Conservation (phyloP, 2,329 filamentous ascomycete genomes). For the Exophiala aquamarina region DNA sequence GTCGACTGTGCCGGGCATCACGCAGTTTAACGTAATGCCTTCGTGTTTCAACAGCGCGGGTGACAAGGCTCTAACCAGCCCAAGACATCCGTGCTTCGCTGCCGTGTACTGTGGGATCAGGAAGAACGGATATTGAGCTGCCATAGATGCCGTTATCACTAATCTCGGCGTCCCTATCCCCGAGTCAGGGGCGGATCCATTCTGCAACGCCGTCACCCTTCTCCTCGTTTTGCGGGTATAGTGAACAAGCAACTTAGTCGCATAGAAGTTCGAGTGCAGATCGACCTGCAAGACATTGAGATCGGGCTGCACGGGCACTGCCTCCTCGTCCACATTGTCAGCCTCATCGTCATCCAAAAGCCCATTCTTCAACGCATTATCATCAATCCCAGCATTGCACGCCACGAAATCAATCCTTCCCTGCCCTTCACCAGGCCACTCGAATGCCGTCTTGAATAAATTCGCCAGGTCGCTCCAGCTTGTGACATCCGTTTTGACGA, state of each 20-base stretch:
- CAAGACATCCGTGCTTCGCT: conserved; percentile 55
- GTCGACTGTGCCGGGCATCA: conserved; percentile 34
- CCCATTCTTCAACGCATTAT: conserved; percentile 30
- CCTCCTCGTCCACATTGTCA: background rate
- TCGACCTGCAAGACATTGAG: conserved; percentile 35
- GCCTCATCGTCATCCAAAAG: too few species aligned
- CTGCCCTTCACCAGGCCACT: conserved; percentile 30
- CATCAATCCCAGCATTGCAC: conserved; percentile 56
- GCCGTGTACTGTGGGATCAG: conserved; percentile 45
- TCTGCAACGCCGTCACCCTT: background rate
- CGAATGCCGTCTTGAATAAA: conserved; percentile 53
- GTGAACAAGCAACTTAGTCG: conserved; percentile 38
- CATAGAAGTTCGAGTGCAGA: conserved; percentile 34
- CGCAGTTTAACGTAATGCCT: conserved; percentile 35
- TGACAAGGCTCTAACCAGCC: conserved; percentile 33
- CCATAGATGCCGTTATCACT: conserved; percentile 46
- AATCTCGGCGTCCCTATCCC: conserved; percentile 36
- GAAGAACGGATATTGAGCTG: conserved; percentile 40
- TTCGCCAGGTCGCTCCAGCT: conserved; percentile 51
- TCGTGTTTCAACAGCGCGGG: conserved; percentile 29
- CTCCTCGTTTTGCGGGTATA: conserved; percentile 32
- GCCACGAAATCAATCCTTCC: conserved; percentile 49
- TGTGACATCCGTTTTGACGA: conserved; percentile 48
- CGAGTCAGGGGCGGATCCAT: too few species aligned
- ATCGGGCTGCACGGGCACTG: conserved; percentile 31